Conservation (phyloP, 169 alveolate species). For the Cryptosporidium tyzzeri region DNA sequence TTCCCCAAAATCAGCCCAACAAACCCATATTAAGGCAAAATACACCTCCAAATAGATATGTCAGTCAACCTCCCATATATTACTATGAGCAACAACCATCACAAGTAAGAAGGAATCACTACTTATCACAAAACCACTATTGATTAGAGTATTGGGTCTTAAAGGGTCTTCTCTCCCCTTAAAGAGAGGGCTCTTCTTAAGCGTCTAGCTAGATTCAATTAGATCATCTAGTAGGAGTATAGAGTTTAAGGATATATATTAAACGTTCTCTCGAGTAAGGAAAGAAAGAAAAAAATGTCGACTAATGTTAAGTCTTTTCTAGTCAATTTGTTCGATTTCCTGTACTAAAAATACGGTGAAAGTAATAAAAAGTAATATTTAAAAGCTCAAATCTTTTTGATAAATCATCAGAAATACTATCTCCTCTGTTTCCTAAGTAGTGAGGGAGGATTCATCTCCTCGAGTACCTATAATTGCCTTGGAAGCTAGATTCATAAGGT, state of each 20-base stretch:
- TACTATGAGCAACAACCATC: constrained; percentile 3
- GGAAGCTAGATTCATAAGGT: constrained; percentile 11
- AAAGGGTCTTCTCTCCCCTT: not conserved
- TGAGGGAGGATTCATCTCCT: constrained; percentile 1
- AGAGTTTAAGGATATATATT: not conserved
- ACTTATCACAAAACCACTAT: not conserved
- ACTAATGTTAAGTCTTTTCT: not conserved
- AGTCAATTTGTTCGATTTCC: not conserved
- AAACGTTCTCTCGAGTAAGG: not conserved
- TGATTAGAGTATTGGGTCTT: not conserved
- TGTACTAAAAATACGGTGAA: not conserved
- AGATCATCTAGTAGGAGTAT: constrained; percentile 2
- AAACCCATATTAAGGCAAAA: constrained; percentile 3
- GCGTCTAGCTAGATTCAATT: not conserved
- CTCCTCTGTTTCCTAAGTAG: not conserved
- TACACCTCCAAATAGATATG: constrained; percentile 28
- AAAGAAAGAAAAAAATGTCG: not conserved
- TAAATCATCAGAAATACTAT: not conserved
- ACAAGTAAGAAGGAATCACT: constrained; percentile 24
- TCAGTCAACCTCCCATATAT: constrained; percentile 59
- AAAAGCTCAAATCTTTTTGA: not conserved
- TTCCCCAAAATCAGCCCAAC: not conserved
- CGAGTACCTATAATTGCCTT: constrained; percentile 1
- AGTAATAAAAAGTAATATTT: constrained; percentile 9
- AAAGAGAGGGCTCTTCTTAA: not conserved